phyloP scores from a whole-genome alignment of 2,329 filamentous ascomycete species.

The Fusarium mexicanum region DNA sequence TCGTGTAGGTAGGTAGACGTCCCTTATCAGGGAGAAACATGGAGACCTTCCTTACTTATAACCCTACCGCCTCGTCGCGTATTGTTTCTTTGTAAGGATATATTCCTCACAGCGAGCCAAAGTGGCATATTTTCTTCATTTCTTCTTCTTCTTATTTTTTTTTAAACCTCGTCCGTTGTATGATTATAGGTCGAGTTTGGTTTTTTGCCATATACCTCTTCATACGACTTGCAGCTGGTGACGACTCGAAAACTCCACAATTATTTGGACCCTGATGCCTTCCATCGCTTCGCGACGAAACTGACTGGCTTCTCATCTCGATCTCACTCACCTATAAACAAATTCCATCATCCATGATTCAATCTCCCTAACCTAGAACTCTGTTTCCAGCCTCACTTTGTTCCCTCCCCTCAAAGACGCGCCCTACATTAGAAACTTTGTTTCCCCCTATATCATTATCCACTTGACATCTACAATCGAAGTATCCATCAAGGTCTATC shows the following conservation, averaged over 20 bases:
- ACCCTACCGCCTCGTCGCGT: neutral
- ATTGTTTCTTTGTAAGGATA: neutral
- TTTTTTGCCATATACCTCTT: neutral
- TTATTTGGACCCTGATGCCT: constrained; percentile 17
- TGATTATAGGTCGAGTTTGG: neutral
- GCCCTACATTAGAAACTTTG: neutral
- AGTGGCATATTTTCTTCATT: neutral
- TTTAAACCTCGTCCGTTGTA: neutral
- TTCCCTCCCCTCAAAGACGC: neutral
- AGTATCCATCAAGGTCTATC: constrained; percentile 12
- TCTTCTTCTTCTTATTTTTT: neutral
- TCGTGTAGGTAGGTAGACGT: neutral
- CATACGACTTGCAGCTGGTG: neutral
- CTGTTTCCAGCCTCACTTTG: neutral
- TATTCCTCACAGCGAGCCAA: neutral
- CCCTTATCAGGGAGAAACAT: neutral
- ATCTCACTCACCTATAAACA: neutral
- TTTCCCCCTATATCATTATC: neutral
- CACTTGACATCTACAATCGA: neutral
- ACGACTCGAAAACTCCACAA: constrained; percentile 5
- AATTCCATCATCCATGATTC: neutral
- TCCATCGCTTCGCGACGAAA: neutral
- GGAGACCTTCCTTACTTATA: neutral
- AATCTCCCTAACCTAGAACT: neutral
- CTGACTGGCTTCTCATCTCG: neutral